Base-by-base conservation (phyloP, 345 rosid species). In the Camelina laxa region DNA sequence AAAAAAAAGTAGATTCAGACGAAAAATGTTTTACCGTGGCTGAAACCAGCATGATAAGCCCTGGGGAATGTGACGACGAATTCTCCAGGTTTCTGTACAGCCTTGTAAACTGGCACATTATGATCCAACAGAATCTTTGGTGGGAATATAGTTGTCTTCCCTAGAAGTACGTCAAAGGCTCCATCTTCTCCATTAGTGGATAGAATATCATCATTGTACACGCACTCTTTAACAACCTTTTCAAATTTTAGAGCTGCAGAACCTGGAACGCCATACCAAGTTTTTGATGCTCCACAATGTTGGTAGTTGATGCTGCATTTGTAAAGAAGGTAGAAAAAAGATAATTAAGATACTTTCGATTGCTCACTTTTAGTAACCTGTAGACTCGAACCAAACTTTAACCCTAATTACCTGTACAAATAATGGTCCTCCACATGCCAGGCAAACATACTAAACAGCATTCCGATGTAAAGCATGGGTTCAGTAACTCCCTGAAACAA, bases 381-480 rank as follows among this genome's bases (percentile, higher is more conserved):
- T 62, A 41, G 13, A 53, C 47, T 51, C 6, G 72, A 60, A 65
- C 69, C 31, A 66, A 60, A 8, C 13, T 70, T 69, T 4, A 60
- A 67, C 45, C 38, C 19, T 30, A 66, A 38, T 66, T 87, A 96
- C 99, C 99, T 96, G 77, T 92, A 96, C 83, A 96, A 79, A 79
- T 91, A 96, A 81, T 96, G 99, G 80, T 92, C 99, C 81, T 96
- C 99, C 67, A 96, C 99, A 57, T 96, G 99, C 99, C 99, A 96
- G 45, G 99, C 99, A 86, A 96, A 96, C 85, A 93, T 81, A 70
- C 99, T 96, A 83, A 96, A 96, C 30, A 96, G 86, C 99, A 96
- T 96, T 79, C 99, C 99, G 20, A 96, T 89, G 86, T 96, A 96
- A 82, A 96, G 97, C 99, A 96, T 96, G n/a, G 99, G 99, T 55